Conservation (phyloP, 768 basidiomycete species). For the Ramaria rubella region DNA sequence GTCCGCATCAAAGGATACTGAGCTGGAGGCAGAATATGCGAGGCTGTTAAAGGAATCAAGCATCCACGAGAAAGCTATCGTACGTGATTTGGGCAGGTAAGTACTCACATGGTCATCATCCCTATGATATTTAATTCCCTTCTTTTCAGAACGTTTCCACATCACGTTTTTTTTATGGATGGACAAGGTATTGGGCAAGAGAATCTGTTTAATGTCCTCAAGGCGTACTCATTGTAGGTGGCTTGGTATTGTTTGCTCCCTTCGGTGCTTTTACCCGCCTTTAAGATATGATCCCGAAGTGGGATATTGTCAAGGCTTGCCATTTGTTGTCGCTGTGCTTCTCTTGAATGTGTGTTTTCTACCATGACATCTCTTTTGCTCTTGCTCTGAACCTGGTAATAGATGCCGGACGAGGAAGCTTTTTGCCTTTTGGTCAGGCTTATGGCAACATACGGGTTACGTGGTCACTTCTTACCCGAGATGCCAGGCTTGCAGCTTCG, state of each 20-base stretch:
- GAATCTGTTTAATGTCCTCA: slow-evolving; percentile 94
- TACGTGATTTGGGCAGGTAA: slow-evolving; percentile 82
- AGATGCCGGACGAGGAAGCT: slow-evolving; percentile 99
- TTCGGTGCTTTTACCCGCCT: neutral
- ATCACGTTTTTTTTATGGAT: slow-evolving; percentile 93
- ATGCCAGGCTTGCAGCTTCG: slow-evolving; percentile 97
- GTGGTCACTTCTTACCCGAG: slow-evolving; percentile 96
- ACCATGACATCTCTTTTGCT: neutral
- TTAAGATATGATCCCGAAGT: slow-evolving; percentile 82
- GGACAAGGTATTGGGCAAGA: slow-evolving; percentile 95
- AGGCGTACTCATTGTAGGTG: slow-evolving; percentile 88
- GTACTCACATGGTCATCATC: slow-evolving; percentile 10
- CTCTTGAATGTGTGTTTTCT: slow-evolving; percentile 68
- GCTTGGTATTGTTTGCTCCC: neutral
- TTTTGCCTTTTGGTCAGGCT: slow-evolving; percentile 91
- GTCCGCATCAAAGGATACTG: slow-evolving; percentile 89
- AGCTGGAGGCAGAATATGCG: slow-evolving; percentile 79
- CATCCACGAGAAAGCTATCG: slow-evolving; percentile 90
- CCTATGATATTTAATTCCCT: neutral
- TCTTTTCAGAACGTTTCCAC: slow-evolving; percentile 77
- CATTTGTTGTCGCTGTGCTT: slow-evolving; percentile 92
- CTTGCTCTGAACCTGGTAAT: slow-evolving; percentile 3
- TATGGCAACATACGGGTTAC: slow-evolving; percentile 94
- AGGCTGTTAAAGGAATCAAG: slow-evolving; percentile 76
- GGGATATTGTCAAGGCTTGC: slow-evolving; percentile 95